Base-by-base conservation (phyloP, 371 early-diverging fungal genomes). In the Syncephalastrum sp. region DNA sequence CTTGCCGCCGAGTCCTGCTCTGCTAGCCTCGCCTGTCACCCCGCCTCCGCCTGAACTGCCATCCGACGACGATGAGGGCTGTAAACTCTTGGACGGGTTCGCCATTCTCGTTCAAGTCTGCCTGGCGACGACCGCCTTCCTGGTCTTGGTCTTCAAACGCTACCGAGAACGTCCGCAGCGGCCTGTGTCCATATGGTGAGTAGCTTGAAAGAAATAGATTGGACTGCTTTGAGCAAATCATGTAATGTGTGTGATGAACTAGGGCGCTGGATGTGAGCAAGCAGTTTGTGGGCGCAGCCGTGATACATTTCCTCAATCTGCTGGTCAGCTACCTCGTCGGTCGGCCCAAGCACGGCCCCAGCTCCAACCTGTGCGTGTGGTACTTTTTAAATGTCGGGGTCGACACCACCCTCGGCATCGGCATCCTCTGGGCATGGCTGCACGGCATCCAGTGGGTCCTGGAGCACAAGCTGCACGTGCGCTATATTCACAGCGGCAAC, bases 211-310 rank as follows among this genome's bases (percentile, higher is more conserved):
- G 41, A n/a, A 16, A 3, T 21, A n/a, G 27, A 19, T 14, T 47
- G 8, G 47, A 14, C 14, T 47, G 7, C 19, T 14, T 33, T 5
- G 0, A 3, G 23, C 12, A 41, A 12, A 15, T 1, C 38, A 33
- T 5, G 44, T 23, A 45, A 42, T 15, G 14, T 19, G 10, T 27
- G 42, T 24, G 23, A 23, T 44, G 52, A 7, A n/a, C 27, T 65
- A 87, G 87, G 87, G 66, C 80, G 47, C 75, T 80, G 48, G 87
- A 87, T 68, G 83, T 84, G 17, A 79, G 81, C 53, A 87, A 87
- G 50, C 87, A 87, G 52, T 79, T 81, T 54, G 59, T 78, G 4
- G 87, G 87, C 17, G 83, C 81, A 44, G 72, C 70, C 17, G 72
- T 85, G 21, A 75, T 87, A 42, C 87, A 87, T 55, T 72, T 78